phyloP scores from a whole-genome alignment of 176 grass and related monocot genomes.

The Oryza glumipatula region DNA sequence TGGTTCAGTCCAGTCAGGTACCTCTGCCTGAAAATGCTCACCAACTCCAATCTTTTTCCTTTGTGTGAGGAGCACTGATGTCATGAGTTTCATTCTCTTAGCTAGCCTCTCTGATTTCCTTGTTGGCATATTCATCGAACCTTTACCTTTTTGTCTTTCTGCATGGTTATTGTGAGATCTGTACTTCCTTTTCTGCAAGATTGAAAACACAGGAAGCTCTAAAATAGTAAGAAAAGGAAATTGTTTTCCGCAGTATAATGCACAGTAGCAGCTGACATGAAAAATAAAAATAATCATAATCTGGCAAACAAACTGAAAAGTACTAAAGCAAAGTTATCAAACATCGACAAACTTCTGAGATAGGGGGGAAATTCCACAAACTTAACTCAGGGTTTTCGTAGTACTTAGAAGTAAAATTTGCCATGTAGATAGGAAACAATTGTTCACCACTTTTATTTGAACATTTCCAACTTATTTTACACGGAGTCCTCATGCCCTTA shows the following conservation, averaged over 20 bases:
- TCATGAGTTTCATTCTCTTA: slow-evolving; percentile 61
- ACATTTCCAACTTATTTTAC: not conserved
- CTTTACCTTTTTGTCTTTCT: slow-evolving; percentile 55
- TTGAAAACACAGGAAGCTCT: slow-evolving; percentile 15
- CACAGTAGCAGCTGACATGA: slow-evolving; percentile 25
- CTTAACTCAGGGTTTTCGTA: not conserved
- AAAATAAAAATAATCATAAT: slow-evolving; percentile 5
- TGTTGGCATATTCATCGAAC: slow-evolving; percentile 42
- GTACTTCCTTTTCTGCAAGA: slow-evolving; percentile 75
- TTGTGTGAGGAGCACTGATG: slow-evolving; percentile 61
- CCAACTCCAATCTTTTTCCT: slow-evolving; percentile 82
- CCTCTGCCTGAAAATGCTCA: slow-evolving; percentile 75
- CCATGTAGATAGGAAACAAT: slow-evolving; percentile 13
- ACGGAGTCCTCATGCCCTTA: not conserved
- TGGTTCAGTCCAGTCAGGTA: slow-evolving; percentile 65
- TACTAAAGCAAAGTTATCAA: slow-evolving; percentile 28
- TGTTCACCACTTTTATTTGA: not conserved
- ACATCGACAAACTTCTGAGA: not conserved
- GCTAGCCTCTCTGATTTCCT: slow-evolving; percentile 94
- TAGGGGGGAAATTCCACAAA: not conserved
- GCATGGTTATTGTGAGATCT: slow-evolving; percentile 43
- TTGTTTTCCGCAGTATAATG: not conserved
- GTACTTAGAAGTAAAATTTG: slow-evolving; percentile 21
- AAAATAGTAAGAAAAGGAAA: slow-evolving; percentile 39
- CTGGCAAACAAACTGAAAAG: slow-evolving; percentile 20